Evolutionary conservation across 352 stramenopile species (phyloP), one percentile per base, ranked within the genome.

Genomic region (Pythium diclinum): DNA sequence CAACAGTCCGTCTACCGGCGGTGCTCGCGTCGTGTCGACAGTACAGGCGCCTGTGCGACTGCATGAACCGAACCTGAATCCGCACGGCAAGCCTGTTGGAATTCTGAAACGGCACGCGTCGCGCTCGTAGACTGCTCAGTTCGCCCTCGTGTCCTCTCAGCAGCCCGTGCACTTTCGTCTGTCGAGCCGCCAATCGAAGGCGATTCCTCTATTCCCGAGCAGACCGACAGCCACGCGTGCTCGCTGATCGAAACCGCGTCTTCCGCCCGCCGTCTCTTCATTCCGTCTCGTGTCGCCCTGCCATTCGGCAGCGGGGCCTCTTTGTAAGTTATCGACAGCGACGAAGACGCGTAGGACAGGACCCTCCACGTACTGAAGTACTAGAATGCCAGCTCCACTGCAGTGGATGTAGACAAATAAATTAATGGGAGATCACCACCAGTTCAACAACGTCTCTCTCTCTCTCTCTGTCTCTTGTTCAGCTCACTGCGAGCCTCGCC

Each of bases 31-130:
- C 34, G 72, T 71, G 53, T 75, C 61, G 32, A 63, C 70, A 61
- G 56, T 54, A 17, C 23, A 68, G 13, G 46, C 58, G 48, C 61
- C 69, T 30, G 56, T 57, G 47, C 69, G 54, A 59, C 72, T 63
- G 32, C 64, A 77, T 48, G 56, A 76, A 28, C 65, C 63, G 44
- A 59, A 67, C 69, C 58, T 71, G 19, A 76, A 67, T 36, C 48
- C 74, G 5, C 66, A 65, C 23, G 71, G 63, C 51, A 84, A 85
- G 61, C 83, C 83, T 4, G 68, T 87, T 9, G 79, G 83, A 13
- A 92, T 92, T 55, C 75, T 92, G 47, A 81, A 81, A 63, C 59
- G 61, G 16, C 19, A 34, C 21, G 42, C 51, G 51, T 56, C 51
- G 0, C 23, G 30, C 5, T 17, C 23, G 6, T 56, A 56, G 33